These are phyloP conservation scores for Kalmusia sp. DNA, from an alignment of 2,329 filamentous ascomycete genomes.

Conservation along the genomic window DNA sequence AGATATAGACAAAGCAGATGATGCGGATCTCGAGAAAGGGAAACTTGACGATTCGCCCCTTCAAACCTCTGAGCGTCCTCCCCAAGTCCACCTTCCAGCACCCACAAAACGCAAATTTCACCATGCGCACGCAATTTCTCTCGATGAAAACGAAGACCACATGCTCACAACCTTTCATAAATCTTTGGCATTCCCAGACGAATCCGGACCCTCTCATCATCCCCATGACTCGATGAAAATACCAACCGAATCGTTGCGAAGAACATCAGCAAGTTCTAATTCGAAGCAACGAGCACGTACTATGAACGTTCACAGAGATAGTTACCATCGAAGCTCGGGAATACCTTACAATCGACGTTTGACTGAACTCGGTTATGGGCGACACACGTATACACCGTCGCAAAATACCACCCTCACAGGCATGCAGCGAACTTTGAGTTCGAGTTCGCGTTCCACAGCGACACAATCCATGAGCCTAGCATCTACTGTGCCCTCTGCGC, in stretches of 20 bases:
- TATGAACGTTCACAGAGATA: conserved; percentile 33
- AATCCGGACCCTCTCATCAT: conserved; percentile 44
- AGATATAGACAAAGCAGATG: conserved; percentile 25
- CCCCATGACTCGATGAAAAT: conserved; percentile 54
- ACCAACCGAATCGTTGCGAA: conserved; percentile 48
- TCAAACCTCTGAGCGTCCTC: conserved; percentile 43
- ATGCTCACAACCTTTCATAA: conserved; percentile 49
- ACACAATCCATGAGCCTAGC: conserved; percentile 50
- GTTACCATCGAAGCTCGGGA: conserved; percentile 30
- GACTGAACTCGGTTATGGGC: conserved; percentile 39
- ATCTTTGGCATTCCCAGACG: conserved; percentile 45
- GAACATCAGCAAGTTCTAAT: conserved; percentile 39
- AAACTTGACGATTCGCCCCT: conserved; percentile 27
- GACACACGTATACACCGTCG: conserved; percentile 36
- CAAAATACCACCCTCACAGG: conserved; percentile 33
- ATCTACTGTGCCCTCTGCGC: conserved; percentile 48
- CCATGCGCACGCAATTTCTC: conserved; percentile 47
- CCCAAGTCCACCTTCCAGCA: conserved; percentile 47
- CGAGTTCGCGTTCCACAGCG: conserved; percentile 46
- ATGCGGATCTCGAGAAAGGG: conserved; percentile 50
- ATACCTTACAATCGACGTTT: conserved; percentile 40
- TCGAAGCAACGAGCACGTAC: conserved; percentile 35
- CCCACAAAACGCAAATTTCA: conserved; percentile 32
- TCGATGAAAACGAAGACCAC: conserved; percentile 47
- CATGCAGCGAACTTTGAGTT: conserved; percentile 40